Conservation (phyloP, 169 alveolate genomes). For the Babesia gibsoni region DNA sequence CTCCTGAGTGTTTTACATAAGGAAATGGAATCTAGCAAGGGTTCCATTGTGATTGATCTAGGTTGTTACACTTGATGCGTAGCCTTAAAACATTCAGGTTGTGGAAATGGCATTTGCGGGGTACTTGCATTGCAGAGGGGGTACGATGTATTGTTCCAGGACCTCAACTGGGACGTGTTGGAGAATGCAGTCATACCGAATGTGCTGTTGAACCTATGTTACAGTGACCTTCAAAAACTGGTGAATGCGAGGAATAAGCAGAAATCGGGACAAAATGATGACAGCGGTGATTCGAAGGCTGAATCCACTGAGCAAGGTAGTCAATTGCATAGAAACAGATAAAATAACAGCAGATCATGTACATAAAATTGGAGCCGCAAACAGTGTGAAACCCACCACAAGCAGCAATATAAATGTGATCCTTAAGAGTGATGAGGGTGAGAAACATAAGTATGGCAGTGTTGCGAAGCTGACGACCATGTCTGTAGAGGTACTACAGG, state of each 20-base stretch:
- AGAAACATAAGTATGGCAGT: no score
- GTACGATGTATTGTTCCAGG: slow-evolving; percentile 53
- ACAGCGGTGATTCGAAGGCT: no score
- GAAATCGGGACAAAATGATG: no score
- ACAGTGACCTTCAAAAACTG: background rate
- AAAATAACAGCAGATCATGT: no score
- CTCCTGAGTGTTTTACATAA: slow-evolving; percentile 28
- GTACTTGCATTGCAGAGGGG: slow-evolving; percentile 22
- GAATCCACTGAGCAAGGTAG: no score
- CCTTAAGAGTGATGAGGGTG: no score
- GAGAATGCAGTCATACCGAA: slow-evolving; percentile 52
- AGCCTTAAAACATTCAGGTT: slow-evolving; percentile 10
- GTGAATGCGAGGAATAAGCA: background rate
- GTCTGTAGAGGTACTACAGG: no score
- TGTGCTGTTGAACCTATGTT: slow-evolving; percentile 9
- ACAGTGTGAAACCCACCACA: no score
- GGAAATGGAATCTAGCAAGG: background rate
- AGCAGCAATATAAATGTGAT: no score
- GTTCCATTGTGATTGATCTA: slow-evolving; percentile 23
- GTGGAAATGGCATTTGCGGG: slow-evolving; percentile 62
- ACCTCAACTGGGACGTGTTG: slow-evolving; percentile 55
- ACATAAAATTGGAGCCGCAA: no score
- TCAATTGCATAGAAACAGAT: no score
- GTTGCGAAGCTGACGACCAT: no score
- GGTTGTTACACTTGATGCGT: background rate